A percentile compares a stretch with the other conserved stretches of the same genome.
phyloP scores from a whole-genome alignment of 2,329 filamentous ascomycete species.

The Fusarium hainanense region DNA sequence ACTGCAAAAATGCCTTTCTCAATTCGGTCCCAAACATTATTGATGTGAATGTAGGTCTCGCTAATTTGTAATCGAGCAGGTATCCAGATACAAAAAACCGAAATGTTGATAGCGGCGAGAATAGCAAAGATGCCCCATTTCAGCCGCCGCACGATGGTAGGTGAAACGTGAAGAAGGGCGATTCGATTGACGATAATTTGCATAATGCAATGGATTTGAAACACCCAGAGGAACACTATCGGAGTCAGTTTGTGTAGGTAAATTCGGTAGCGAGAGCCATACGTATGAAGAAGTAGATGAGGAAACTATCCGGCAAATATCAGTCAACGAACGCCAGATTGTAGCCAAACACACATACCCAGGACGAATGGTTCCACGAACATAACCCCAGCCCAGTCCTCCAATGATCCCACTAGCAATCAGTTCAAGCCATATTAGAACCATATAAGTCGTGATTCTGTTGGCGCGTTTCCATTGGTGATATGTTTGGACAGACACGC shows the following conservation, averaged over 20 bases:
- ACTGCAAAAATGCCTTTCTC: conserved; percentile 61
- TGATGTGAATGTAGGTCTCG: conserved; percentile 54
- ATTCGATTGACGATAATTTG: conserved; percentile 65
- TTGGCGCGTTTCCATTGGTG: conserved; percentile 48
- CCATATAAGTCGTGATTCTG: conserved; percentile 52
- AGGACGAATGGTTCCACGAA: conserved; percentile 48
- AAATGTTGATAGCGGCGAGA: conserved; percentile 59
- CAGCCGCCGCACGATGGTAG: conserved; percentile 50
- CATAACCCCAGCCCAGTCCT: conserved; percentile 52
- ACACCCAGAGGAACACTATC: conserved; percentile 47
- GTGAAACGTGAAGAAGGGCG: conserved; percentile 56
- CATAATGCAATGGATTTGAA: conserved; percentile 58
- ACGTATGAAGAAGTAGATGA: conserved; percentile 42
- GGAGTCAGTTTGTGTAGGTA: conserved; percentile 23
- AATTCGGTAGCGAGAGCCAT: neutral
- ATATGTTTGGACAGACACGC: conserved; percentile 51
- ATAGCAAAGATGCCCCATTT: conserved; percentile 57
- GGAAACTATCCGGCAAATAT: conserved; percentile 45
- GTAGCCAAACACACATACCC: conserved; percentile 36
- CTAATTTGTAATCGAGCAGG: conserved; percentile 57
- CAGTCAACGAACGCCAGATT: neutral
- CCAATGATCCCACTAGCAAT: conserved; percentile 50
- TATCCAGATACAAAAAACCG: conserved; percentile 63
- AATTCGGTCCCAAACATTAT: conserved; percentile 61
- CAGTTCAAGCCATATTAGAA: conserved; percentile 56